Conservation (phyloP, 108 stramenopile species). For the Schizochytrium sp. region DNA sequence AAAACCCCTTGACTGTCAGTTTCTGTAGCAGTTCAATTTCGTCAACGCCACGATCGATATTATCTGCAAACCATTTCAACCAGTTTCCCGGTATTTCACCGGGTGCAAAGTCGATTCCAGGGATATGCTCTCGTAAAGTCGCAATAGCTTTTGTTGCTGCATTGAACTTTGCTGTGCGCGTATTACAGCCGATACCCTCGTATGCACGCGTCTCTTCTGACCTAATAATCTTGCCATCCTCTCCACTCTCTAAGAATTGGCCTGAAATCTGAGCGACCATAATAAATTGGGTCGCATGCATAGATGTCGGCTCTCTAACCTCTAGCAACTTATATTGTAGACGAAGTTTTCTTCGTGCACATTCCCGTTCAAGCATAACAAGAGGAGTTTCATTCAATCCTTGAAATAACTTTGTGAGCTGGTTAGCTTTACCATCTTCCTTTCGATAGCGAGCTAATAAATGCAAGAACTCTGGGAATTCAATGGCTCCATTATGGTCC, state of each 20-base stretch:
- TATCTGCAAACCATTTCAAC: constrained; percentile 70
- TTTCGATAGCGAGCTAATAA: constrained; percentile 1
- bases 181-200: constrained; percentile 77
- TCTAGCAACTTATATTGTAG: constrained; percentile 54
- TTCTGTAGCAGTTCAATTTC: constrained; percentile 67
- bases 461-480: constrained; percentile 44
- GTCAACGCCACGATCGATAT: constrained; percentile 72
- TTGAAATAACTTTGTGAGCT: neutral
- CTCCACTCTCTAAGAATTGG: constrained; percentile 58
- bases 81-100: constrained; percentile 69
- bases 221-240: constrained; percentile 4
- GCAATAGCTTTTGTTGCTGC: constrained; percentile 71
- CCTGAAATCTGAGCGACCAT: constrained; percentile 66
- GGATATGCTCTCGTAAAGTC: constrained; percentile 71
- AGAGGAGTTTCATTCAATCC: constrained; percentile 62
- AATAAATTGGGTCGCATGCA: constrained; percentile 62
- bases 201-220: constrained; percentile 66
- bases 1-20: constrained; percentile 72
- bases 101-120: constrained; percentile 68
- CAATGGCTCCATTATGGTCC: constrained; percentile 13
- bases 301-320: constrained; percentile 63
- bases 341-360: constrained; percentile 43
- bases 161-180: constrained; percentile 72
- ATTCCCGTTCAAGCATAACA: constrained; percentile 63
- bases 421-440: neutral